These are phyloP conservation scores for Ophiocordyceps robertsii DNA, from an alignment of 2,329 filamentous ascomycete species.

Conservation along the genomic window DNA sequence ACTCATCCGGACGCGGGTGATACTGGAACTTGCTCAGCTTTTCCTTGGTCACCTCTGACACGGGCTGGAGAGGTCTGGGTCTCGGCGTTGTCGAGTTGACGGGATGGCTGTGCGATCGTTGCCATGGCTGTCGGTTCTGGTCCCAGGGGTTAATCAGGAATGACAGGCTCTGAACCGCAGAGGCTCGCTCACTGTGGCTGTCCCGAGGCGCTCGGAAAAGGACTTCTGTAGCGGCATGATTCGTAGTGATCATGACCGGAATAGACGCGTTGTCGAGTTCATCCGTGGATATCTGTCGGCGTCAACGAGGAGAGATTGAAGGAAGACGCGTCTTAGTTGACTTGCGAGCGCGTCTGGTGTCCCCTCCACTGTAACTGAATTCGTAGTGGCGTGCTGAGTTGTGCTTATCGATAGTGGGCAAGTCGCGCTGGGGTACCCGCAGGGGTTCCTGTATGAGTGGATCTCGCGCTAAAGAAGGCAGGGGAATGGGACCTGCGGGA, in stretches of 20 bases:
- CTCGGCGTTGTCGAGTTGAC: constrained; percentile 20
- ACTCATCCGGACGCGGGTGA: constrained; percentile 10
- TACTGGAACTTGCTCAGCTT: constrained; percentile 46
- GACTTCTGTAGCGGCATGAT: constrained; percentile 27
- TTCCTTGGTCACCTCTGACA: constrained; percentile 45
- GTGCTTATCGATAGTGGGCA: too few relatives aligned
- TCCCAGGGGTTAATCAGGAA: not conserved
- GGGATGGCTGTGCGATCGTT: constrained; percentile 39
- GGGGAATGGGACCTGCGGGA: too few relatives aligned
- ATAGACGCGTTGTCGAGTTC: constrained; percentile 6
- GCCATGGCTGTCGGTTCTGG: constrained; percentile 33
- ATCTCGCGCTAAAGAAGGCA: too few relatives aligned
- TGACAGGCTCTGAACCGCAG: not conserved
- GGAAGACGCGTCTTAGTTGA: constrained; percentile 2
- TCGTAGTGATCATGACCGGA: constrained; percentile 3
- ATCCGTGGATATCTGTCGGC: not conserved
- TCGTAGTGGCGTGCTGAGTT: not conserved
- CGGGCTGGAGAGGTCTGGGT: constrained; percentile 27
- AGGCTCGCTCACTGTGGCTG: constrained; percentile 16
- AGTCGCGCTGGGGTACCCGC: too few relatives aligned
- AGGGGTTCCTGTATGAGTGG: too few relatives aligned
- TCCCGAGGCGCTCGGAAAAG: constrained; percentile 22
- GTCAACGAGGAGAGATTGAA: too few relatives aligned
- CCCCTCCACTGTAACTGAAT: not conserved
- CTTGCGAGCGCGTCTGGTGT: not conserved